A percentile compares a stretch with the other conserved stretches of the same genome.
Conservation (phyloP, 2,329 filamentous ascomycete genomes). For the Trematosphaeria pertusa region DNA sequence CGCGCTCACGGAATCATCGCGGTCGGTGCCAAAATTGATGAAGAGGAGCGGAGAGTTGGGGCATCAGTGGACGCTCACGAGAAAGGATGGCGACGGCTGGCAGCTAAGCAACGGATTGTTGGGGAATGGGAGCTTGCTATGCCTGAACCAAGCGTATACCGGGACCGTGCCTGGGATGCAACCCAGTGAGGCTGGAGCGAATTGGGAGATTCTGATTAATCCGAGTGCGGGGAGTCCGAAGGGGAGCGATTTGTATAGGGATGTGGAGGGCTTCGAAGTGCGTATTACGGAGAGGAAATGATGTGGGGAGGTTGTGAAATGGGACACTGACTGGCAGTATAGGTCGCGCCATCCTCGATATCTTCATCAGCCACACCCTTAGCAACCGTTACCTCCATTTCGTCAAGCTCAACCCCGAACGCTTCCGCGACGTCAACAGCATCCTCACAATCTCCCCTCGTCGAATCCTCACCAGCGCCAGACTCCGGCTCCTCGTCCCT, state of each 20-base stretch:
- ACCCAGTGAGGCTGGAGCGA: conserved; percentile 3
- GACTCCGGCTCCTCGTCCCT: not conserved
- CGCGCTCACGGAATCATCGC: conserved; percentile 7
- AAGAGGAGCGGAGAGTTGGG: conserved; percentile 14
- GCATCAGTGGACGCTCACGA: conserved; percentile 21
- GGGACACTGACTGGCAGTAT: not conserved
- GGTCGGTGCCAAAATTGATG: conserved; percentile 9
- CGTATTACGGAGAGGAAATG: not conserved
- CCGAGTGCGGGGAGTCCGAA: conserved; percentile 7
- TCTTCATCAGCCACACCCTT: conserved; percentile 3
- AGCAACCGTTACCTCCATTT: not conserved
- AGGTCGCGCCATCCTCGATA: conserved; percentile 4
- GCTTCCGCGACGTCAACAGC: not conserved
- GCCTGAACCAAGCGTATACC: conserved; percentile 1
- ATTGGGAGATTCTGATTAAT: conserved; percentile 21
- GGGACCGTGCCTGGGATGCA: conserved; percentile 15
- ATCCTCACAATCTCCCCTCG: conserved; percentile 1
- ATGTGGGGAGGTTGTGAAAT: not conserved
- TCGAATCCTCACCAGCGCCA: not conserved
- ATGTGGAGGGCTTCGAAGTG: conserved; percentile 4
- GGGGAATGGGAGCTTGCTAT: conserved; percentile 10
- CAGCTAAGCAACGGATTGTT: conserved; percentile 17
- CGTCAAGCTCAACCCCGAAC: no score
- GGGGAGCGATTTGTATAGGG: conserved; percentile 1
- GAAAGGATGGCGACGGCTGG: conserved; percentile 8